Conservation (phyloP, 805 yeast genomes). For the Saturnispora mendoncae region DNA sequence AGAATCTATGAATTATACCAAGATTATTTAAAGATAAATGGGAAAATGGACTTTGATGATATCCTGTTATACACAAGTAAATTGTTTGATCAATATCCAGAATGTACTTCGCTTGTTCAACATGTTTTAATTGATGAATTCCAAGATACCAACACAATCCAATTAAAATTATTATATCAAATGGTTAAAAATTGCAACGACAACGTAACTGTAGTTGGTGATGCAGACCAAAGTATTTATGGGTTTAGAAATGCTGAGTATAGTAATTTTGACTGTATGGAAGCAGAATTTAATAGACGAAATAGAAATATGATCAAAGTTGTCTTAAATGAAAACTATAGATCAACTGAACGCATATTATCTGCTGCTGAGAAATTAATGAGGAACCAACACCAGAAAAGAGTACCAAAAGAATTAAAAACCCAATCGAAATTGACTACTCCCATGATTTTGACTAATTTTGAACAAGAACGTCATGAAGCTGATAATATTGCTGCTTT, state of each 20-base stretch:
- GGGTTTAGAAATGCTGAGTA: conserved; percentile 77
- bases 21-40: conserved; percentile 31
- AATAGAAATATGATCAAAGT: conserved; percentile 19
- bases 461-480: conserved; percentile 41
- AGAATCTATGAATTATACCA: conserved; percentile 48
- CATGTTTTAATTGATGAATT: conserved; percentile 90
- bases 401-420: conserved; percentile 35
- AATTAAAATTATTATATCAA: conserved; percentile 55
- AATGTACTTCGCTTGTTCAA: conserved; percentile 40
- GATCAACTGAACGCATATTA: conserved; percentile 67
- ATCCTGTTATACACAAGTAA: conserved; percentile 48
- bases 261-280: conserved; percentile 55
- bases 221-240: conserved; percentile 92
- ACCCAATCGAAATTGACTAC: conserved; percentile 38
- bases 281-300: conserved; percentile 23
- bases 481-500: conserved; percentile 46
- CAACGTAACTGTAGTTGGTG: conserved; percentile 85
- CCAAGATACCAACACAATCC: conserved; percentile 82
- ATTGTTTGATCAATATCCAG: conserved; percentile 36
- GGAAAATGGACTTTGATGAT: conserved; percentile 76
- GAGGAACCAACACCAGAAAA: conserved; percentile 42
- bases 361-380: conserved; percentile 56
- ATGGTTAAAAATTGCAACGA: conserved; percentile 38
- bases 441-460: conserved; percentile 33
- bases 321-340: conserved; percentile 61